A percentile compares a stretch with the other conserved stretches of the same genome.
Evolutionary conservation across 108 stramenopile species (phyloP).

Genomic region (Poteriospumella lacustris): DNA sequence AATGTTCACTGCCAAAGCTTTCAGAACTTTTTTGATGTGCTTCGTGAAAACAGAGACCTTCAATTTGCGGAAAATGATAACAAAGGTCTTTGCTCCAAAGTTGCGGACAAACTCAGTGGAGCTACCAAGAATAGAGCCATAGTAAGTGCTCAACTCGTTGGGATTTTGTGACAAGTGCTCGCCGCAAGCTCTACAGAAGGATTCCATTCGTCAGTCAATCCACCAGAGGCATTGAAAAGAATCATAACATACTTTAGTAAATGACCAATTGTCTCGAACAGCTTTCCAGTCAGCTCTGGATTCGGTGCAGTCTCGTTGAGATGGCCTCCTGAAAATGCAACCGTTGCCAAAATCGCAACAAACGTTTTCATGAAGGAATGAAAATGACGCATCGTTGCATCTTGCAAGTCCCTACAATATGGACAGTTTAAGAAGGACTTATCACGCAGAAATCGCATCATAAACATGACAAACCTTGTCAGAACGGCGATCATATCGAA

Average conservation of each 20-base stretch:
- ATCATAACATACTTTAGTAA: constrained; percentile 15
- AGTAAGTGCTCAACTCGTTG: neutral
- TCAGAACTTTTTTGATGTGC: neutral
- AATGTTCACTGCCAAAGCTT: neutral
- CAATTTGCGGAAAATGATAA: constrained; percentile 14
- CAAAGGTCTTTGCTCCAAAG: neutral
- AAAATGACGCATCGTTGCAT: neutral
- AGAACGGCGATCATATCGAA: constrained; percentile 10
- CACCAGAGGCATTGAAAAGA: neutral
- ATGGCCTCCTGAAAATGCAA: neutral
- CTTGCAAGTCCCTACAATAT: neutral
- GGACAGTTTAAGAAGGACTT: neutral
- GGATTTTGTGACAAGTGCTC: neutral
- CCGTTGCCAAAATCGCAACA: neutral
- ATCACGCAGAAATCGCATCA: neutral
- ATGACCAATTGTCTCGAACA: constrained; percentile 12
- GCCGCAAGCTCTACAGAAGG: neutral
- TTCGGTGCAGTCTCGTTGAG: neutral
- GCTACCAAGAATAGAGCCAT: constrained; percentile 10
- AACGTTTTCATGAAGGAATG: neutral
- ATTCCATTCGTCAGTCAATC: neutral
- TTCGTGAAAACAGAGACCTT: neutral
- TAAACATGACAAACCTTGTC: neutral
- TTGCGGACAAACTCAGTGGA: constrained; percentile 1
- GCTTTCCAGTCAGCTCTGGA: constrained; percentile 20